These are phyloP conservation scores for Amanita pallidorosea DNA, from an alignment of 768 basidiomycete species.

Conservation along the genomic window DNA sequence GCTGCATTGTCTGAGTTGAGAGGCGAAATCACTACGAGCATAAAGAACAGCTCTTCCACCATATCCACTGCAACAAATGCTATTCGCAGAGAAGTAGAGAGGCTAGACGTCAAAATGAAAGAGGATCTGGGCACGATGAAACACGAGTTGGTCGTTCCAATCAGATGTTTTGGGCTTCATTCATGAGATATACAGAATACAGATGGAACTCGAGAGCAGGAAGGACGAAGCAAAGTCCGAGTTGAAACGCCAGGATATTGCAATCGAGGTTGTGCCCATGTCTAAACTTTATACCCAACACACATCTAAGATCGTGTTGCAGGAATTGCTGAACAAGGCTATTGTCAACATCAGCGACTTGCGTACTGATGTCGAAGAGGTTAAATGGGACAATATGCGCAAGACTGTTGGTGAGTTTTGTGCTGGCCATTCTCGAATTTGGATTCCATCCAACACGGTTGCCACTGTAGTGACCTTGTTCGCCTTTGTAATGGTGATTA, in stretches of 20 bases:
- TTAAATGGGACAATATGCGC: constrained; percentile 85
- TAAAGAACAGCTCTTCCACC: constrained; percentile 77
- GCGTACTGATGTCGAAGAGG: constrained; percentile 72
- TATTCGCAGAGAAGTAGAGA: constrained; percentile 79
- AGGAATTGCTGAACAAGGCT: constrained; percentile 71
- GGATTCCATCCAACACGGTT: constrained; percentile 3
- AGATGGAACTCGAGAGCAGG: constrained; percentile 92
- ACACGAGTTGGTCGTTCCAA: constrained; percentile 67
- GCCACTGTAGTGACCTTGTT: constrained; percentile 41
- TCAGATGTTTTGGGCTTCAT: constrained; percentile 1
- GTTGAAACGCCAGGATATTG: constrained; percentile 73
- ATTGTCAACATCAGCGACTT: constrained; percentile 69
- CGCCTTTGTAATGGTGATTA: constrained; percentile 57
- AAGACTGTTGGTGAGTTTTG: constrained; percentile 58
- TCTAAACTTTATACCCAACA: not conserved
- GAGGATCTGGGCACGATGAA: constrained; percentile 82
- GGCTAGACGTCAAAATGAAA: constrained; percentile 83
- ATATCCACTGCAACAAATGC: constrained; percentile 68
- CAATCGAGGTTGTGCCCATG: constrained; percentile 52
- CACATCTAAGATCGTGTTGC: constrained; percentile 1
- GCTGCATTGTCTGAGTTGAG: constrained; percentile 88
- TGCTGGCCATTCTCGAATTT: not conserved
- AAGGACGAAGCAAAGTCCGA: constrained; percentile 87
- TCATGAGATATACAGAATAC: constrained; percentile 47
- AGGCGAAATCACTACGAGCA: constrained; percentile 72